A percentile compares a stretch with the other conserved stretches of the same genome.
These are phyloP conservation scores for Solanum aculeatissimum DNA, from an alignment of 305 asterid species.

Conservation along the genomic window DNA sequence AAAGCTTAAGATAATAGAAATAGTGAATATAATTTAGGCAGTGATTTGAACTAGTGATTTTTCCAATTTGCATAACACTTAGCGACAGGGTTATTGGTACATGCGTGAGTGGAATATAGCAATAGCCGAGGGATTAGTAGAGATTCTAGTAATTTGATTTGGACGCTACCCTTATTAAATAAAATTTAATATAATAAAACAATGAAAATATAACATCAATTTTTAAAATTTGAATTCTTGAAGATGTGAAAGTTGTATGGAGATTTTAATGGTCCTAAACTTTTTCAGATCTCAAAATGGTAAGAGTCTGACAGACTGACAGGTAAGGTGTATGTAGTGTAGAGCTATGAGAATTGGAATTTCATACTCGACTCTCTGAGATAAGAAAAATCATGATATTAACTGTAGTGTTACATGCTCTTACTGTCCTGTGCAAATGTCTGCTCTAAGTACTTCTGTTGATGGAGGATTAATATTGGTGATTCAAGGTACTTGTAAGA, in stretches of 20 bases:
- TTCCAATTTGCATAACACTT: no score
- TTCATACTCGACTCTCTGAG: not conserved
- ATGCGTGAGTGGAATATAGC: not conserved
- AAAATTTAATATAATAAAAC: not conserved
- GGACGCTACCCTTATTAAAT: not conserved
- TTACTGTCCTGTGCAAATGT: not conserved
- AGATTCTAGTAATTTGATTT: not conserved
- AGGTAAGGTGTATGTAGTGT: not conserved
- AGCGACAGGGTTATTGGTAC: not conserved
- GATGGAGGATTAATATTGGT: not conserved
- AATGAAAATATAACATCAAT: not conserved
- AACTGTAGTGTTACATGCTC: not conserved
- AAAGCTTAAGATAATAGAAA: not conserved
- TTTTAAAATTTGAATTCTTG: not conserved
- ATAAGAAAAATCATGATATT: not conserved
- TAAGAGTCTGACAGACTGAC: no score
- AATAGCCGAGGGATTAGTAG: not conserved
- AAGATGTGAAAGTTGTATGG: not conserved
- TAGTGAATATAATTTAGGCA: not conserved
- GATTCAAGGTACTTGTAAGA: not conserved
- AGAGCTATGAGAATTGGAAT: not conserved
- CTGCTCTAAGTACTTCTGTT: not conserved
- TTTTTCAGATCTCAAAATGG: not conserved
- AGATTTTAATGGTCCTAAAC: not conserved
- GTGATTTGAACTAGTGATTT: not conserved